These are phyloP conservation scores for Moringa oleifera DNA, from an alignment of 345 rosid genomes.

Conservation along the genomic window DNA sequence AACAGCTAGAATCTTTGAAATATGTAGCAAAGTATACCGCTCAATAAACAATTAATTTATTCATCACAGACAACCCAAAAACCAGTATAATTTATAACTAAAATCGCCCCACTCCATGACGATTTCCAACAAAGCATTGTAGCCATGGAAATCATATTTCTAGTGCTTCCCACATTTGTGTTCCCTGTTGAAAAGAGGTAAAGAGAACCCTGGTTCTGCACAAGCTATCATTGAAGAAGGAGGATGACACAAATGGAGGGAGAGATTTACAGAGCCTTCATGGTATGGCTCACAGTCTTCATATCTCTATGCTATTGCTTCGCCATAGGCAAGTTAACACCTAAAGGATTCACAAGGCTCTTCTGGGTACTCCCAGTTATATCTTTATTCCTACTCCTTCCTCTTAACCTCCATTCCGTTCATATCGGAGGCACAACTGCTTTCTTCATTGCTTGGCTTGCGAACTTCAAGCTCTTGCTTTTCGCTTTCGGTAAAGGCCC, in stretches of 20 bases:
- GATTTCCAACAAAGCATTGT: too few species aligned
- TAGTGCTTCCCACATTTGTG: too few species aligned
- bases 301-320: slow-evolving; percentile 21
- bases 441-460: slow-evolving; percentile 41
- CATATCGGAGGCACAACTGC: slow-evolving; percentile 25
- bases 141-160: too few species aligned
- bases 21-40: too few species aligned
- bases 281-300: slow-evolving; percentile 21
- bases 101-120: too few species aligned
- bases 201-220: too few species aligned
- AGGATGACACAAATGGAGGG: slow-evolving; percentile 9
- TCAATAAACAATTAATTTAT: too few species aligned
- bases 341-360: slow-evolving; percentile 25
- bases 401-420: slow-evolving; percentile 23
- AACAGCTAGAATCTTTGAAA: too few species aligned
- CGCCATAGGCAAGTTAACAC: slow-evolving; percentile 9
- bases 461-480: slow-evolving; percentile 43
- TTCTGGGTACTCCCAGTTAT: slow-evolving; percentile 25
- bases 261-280: slow-evolving; percentile 24
- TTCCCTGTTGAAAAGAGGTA: too few species aligned
- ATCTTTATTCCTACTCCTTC: slow-evolving; percentile 29
- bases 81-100: too few species aligned
- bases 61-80: too few species aligned
- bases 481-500: slow-evolving; percentile 37
- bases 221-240: too few species aligned